Evolutionary conservation across 176 grass and related monocot species (phyloP).

Genomic region (Cenchrus americanus): DNA sequence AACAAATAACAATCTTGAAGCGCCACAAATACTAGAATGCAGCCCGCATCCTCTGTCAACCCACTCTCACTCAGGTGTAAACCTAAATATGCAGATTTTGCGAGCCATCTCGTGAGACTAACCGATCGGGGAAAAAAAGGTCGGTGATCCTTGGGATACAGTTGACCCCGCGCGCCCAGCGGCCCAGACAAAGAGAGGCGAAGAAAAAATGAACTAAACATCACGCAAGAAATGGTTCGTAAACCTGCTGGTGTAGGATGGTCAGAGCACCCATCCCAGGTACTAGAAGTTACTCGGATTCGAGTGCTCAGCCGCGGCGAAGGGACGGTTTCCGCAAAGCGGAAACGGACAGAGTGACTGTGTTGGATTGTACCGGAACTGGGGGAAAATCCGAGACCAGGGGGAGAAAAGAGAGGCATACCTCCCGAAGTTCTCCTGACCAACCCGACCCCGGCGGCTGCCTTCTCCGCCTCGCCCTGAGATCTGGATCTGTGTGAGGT

Average conservation of each 20-base stretch:
- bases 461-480: background rate
- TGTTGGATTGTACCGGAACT: background rate
- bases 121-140: too few species aligned
- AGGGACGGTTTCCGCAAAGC: background rate
- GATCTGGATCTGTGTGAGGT: slow-evolving; percentile 25
- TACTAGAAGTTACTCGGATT: background rate
- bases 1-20: background rate
- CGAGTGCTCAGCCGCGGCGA: background rate
- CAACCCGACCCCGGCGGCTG: background rate
- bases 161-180: background rate
- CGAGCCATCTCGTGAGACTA: background rate
- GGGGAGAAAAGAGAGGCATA: background rate
- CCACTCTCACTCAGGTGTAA: background rate
- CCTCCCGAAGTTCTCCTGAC: background rate
- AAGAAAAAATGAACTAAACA: background rate
- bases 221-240: too few species aligned
- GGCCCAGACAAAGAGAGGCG: background rate
- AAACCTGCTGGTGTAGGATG: background rate
- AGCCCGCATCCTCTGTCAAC: background rate
- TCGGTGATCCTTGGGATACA: background rate
- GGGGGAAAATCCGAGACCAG: background rate
- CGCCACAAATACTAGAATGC: background rate
- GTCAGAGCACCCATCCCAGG: background rate
- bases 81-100: background rate
- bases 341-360: background rate